These are phyloP conservation scores for Begonia fuchsioides DNA, from an alignment of 306 rosid species.

Conservation along the genomic window DNA sequence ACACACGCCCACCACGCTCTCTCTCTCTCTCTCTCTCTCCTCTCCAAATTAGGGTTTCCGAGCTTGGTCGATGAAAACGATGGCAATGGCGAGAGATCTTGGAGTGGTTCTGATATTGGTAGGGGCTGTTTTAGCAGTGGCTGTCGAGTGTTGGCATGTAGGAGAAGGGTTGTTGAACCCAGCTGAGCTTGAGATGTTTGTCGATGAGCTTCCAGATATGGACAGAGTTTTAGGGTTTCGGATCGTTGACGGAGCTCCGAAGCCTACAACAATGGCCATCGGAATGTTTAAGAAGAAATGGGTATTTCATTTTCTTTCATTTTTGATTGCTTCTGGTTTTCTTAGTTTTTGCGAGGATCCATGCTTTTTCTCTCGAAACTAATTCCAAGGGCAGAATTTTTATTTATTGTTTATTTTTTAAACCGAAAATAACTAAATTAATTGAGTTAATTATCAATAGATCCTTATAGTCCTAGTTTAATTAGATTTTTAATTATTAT, in stretches of 20 bases:
- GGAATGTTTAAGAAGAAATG: neutral
- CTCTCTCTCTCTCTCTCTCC: slow-evolving; percentile 2
- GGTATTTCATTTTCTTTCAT: neutral
- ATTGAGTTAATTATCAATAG: too few relatives aligned
- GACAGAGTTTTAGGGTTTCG: neutral
- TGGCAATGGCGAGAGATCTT: neutral
- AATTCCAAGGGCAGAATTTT: too few relatives aligned
- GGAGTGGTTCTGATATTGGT: neutral
- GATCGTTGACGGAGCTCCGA: neutral
- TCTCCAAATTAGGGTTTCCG: neutral
- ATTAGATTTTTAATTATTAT: too few relatives aligned
- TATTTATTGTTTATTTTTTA: too few relatives aligned
- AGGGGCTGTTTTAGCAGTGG: neutral
- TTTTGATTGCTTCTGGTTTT: too few relatives aligned
- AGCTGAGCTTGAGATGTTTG: slow-evolving; percentile 1
- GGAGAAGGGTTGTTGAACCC: neutral
- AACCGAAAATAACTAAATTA: too few relatives aligned
- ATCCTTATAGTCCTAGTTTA: too few relatives aligned
- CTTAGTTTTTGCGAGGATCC: too few relatives aligned
- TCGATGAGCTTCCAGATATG: slow-evolving; percentile 3
- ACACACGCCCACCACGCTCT: slow-evolving; percentile 1
- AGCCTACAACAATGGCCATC: neutral
- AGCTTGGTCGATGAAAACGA: neutral
- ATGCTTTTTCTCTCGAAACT: too few relatives aligned
- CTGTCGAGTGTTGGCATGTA: neutral